phyloP scores from a whole-genome alignment of 73 alveolate genomes.

The Tetrahymena thermophila region DNA sequence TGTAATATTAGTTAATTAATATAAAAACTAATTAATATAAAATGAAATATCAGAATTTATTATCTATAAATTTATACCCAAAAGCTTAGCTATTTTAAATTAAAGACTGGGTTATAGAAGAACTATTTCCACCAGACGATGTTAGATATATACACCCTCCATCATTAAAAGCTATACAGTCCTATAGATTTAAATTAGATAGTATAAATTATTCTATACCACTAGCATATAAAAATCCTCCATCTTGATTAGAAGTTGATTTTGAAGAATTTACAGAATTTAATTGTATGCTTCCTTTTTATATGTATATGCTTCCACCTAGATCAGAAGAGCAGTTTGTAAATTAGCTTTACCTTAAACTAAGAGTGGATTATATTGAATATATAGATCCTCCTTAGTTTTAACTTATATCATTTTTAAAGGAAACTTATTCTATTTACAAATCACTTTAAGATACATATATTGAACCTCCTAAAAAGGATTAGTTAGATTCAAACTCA shows the following conservation, averaged over 20 bases:
- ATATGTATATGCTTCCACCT: background rate
- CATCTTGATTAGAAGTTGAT: background rate
- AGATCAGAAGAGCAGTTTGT: background rate
- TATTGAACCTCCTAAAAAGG: background rate
- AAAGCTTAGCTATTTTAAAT: background rate
- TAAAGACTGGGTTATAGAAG: background rate
- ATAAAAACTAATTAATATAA: too few species aligned
- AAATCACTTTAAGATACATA: background rate
- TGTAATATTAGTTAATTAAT: too few species aligned
- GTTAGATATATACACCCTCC: background rate
- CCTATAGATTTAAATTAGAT: background rate
- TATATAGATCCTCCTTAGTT: background rate
- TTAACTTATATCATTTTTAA: background rate
- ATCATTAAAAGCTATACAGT: background rate
- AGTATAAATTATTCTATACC: too few species aligned
- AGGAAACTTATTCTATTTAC: background rate
- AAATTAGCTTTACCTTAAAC: too few species aligned
- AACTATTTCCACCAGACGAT: background rate
- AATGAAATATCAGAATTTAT: too few species aligned
- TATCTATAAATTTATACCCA: too few species aligned
- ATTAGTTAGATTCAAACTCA: too few species aligned
- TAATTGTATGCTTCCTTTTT: background rate
- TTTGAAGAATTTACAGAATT: background rate
- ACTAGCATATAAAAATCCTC: background rate
- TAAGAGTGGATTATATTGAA: background rate